A percentile compares a stretch with the other conserved stretches of the same genome.
phyloP scores from a whole-genome alignment of 1,284 basidiomycete species.

The Ustilago sp. region DNA sequence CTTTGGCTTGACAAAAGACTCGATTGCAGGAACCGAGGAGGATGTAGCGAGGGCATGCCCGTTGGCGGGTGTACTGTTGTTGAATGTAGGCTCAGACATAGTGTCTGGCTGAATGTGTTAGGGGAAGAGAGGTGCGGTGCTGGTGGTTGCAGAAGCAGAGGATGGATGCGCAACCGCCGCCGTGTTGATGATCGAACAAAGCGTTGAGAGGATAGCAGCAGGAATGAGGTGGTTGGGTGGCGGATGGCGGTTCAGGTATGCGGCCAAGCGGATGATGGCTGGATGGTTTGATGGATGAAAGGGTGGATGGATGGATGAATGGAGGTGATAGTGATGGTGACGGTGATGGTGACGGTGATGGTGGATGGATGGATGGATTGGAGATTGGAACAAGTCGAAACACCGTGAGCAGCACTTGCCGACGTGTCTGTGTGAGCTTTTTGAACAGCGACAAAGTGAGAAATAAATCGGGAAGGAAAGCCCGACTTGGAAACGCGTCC shows the following conservation, averaged over 20 bases:
- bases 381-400: not conserved
- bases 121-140: not conserved
- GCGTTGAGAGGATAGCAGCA: not conserved
- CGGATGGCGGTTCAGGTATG: not conserved
- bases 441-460: not conserved
- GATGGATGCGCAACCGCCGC: not conserved
- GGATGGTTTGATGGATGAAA: not conserved
- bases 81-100: conserved; percentile 33
- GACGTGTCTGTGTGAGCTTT: conserved; percentile 31
- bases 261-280: not conserved
- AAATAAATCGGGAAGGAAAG: conserved; percentile 37
- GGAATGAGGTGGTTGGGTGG: not conserved
- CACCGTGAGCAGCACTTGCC: not conserved
- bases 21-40: not conserved
- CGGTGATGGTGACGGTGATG: conserved; percentile 5
- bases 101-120: not conserved
- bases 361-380: conserved; percentile 20
- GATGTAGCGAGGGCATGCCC: conserved; percentile 17
- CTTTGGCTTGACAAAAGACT: conserved; percentile 14
- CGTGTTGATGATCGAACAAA: not conserved
- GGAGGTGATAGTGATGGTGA: not conserved
- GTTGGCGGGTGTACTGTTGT: conserved; percentile 16
- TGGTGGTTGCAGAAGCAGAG: not conserved
- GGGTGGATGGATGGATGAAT: conserved; percentile 16
- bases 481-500: conserved; percentile 34